Base-by-base conservation (phyloP, 305 asterid genomes). In the Fraxinus angustifolia region DNA sequence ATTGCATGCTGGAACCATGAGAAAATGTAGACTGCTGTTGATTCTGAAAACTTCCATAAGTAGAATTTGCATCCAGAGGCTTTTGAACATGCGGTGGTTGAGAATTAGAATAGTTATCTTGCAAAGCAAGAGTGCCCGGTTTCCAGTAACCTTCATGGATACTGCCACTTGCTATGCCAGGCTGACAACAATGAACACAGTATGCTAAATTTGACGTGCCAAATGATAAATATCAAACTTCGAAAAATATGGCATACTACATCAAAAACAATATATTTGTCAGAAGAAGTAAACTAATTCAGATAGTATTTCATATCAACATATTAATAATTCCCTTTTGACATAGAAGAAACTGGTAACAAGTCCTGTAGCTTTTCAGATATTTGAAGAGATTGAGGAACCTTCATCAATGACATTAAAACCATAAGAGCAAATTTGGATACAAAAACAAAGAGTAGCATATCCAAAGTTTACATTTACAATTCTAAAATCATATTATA, bases 61-160 rank as follows among this genome's bases (percentile, higher is more conserved):
- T 74, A 78, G 93, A 84, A 79, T 58, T 80, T 77, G 81, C 82
- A 78, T 88, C 93, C 14, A 81, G 73, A 71, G 93, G 89, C 75
- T 86, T 88, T 82, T 85, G 97, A 87, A 85, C 83, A 81, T 86
- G 90, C 56, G 86, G 83, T 82, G 87, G 94, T 62, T 87, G 84
- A 79, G 88, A 68, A 84, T 85, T 89, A 78, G 87, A 81, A 38
- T 82, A 87, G 85, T 88, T 89, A 85, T 87, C 91, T 79, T 87
- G 97, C 78, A 85, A 86, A 86, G 83, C 85, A 79, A 92, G 84
- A 87, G 91, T 80, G 40, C 86, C 90, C 83, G 86, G 88, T 70
- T 89, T 91, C 98, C 97, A 91, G 89, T 93, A 88, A 88, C 85
- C 90, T 78, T 88, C 98, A 75, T 86, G 82, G 53, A 77, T 80